phyloP scores from a whole-genome alignment of 2,329 filamentous ascomycete genomes.

The Neopestalotiopsis rosae region DNA sequence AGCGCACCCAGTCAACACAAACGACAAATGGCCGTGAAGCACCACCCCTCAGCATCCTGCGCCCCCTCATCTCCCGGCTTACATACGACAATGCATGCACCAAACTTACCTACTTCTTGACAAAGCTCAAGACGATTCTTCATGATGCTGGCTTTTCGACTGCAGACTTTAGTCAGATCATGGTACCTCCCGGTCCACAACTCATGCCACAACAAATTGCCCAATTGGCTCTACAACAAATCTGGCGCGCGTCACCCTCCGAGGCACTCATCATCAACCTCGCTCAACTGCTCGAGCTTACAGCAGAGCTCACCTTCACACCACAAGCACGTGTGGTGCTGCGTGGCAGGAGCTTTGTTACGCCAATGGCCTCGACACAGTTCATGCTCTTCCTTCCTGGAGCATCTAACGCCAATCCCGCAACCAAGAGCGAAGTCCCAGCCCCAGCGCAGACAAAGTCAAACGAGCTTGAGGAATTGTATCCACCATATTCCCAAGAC shows the following conservation, averaged over 20 bases:
- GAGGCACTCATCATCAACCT: constrained; percentile 52
- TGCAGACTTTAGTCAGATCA: neutral
- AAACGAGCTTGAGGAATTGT: constrained; percentile 42
- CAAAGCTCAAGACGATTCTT: constrained; percentile 48
- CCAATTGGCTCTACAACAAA: constrained; percentile 27
- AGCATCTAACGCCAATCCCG: neutral
- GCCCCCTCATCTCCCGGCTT: constrained; percentile 56
- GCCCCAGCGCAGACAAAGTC: neutral
- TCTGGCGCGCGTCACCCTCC: constrained; percentile 45
- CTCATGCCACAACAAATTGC: constrained; percentile 29
- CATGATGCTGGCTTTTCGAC: constrained; percentile 48
- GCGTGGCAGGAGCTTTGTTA: constrained; percentile 49
- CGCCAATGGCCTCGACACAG: constrained; percentile 49
- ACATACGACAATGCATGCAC: constrained; percentile 48
- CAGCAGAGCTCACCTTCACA: constrained; percentile 52
- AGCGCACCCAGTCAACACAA: constrained; percentile 57
- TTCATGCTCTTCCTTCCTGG: constrained; percentile 42
- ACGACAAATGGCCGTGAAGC: constrained; percentile 42
- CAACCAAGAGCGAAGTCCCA: neutral
- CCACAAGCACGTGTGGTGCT: constrained; percentile 48
- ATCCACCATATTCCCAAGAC: constrained; percentile 46
- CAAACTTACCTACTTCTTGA: constrained; percentile 47
- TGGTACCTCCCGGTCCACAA: constrained; percentile 25
- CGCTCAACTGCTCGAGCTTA: constrained; percentile 45
- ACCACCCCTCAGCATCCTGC: constrained; percentile 54